Conservation (phyloP, 768 basidiomycete genomes). For the Mycena sanguinolenta region DNA sequence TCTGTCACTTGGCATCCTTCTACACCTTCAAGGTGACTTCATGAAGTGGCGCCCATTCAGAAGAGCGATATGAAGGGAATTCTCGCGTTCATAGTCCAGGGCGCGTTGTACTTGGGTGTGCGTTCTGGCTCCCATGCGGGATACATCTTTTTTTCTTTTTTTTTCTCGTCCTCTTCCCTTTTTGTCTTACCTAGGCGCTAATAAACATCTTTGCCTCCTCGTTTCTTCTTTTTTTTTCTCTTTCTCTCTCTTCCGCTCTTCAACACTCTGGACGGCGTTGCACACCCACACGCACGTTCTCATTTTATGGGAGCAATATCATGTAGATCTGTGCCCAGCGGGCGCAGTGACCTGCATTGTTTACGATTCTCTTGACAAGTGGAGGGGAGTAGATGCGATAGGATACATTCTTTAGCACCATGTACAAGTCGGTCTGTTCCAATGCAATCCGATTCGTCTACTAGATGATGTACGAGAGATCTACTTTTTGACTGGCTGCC, state of each 20-base stretch:
- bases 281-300: conserved; percentile 83
- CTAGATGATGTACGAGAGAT: too few relatives aligned
- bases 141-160: conserved; percentile 47
- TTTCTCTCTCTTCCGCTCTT: conserved; percentile 67
- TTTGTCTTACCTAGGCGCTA: conserved; percentile 12
- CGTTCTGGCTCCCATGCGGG: conserved; percentile 66
- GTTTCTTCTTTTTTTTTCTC: conserved; percentile 8
- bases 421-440: background rate
- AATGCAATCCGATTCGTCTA: too few relatives aligned
- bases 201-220: background rate
- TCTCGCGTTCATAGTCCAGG: conserved; percentile 39
- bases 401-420: conserved; percentile 40
- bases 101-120: conserved; percentile 47
- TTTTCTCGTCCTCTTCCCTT: background rate
- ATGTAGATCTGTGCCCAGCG: conserved; percentile 39
- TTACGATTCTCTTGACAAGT: conserved; percentile 48
- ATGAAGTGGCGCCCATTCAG: conserved; percentile 89
- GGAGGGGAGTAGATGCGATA: conserved; percentile 51
- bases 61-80: conserved; percentile 74
- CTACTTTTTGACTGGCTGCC: conserved; percentile 74
- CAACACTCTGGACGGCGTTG: conserved; percentile 96
- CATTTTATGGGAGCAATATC: conserved; percentile 96
- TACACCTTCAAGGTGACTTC: too few relatives aligned
- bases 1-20: conserved; percentile 89
- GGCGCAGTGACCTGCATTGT: conserved; percentile 50